Conservation (phyloP, 345 rosid genomes). For the Citrus hindsii region DNA sequence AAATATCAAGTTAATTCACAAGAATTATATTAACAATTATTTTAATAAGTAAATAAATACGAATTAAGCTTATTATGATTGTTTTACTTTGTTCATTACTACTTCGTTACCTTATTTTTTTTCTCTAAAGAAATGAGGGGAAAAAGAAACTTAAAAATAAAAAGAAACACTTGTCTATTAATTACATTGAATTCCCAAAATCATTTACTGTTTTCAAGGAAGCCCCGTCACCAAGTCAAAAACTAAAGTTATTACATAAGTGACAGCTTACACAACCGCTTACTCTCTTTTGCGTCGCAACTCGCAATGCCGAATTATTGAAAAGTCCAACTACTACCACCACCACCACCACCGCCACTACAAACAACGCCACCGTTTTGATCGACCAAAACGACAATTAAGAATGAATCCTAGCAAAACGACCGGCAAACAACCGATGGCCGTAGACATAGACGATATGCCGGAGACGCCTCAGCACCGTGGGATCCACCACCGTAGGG, state of each 20-base stretch:
- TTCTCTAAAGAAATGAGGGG: background rate
- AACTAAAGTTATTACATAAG: background rate
- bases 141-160: too few relatives aligned
- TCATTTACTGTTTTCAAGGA: background rate
- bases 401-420: conserved; percentile 3
- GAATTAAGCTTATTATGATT: background rate
- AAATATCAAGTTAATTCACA: background rate
- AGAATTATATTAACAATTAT: too few relatives aligned
- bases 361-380: background rate
- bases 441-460: conserved; percentile 51
- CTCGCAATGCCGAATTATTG: background rate
- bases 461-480: conserved; percentile 60
- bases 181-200: background rate
- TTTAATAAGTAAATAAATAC: too few relatives aligned
- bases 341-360: background rate
- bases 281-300: too few relatives aligned
- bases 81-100: too few relatives aligned
- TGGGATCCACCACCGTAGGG: conserved; percentile 73
- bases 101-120: too few relatives aligned
- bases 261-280: background rate
- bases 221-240: background rate
- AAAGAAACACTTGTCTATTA: background rate
- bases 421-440: conserved; percentile 9
- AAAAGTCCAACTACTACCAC: background rate
- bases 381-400: background rate